Conservation (phyloP, 805 yeast species). For the Suhomyces tanzawaensis region DNA sequence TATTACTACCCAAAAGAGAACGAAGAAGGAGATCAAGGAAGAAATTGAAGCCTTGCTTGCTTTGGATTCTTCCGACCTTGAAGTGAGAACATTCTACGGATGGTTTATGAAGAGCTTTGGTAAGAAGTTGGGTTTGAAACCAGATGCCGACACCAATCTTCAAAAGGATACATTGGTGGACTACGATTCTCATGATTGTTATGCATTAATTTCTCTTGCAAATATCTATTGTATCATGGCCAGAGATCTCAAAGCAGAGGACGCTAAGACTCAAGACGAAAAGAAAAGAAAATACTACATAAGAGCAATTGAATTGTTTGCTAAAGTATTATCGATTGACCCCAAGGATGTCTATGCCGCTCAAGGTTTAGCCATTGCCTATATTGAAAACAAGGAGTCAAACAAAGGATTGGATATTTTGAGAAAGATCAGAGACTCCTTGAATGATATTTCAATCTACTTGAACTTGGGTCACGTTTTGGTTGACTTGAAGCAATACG, state of each 20-base stretch:
- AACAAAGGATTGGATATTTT: slow-evolving; percentile 81
- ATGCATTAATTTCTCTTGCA: slow-evolving; percentile 86
- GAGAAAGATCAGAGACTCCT: slow-evolving; percentile 84
- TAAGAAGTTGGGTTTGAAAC: slow-evolving; percentile 44
- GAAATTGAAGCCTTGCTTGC: slow-evolving; percentile 57
- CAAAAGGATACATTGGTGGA: slow-evolving; percentile 82
- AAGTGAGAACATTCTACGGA: slow-evolving; percentile 86
- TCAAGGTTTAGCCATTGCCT: slow-evolving; percentile 91
- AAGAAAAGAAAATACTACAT: slow-evolving; percentile 72
- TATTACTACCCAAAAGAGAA: slow-evolving; percentile 34
- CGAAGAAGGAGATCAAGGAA: slow-evolving; percentile 46
- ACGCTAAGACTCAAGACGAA: slow-evolving; percentile 34
- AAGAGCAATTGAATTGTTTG: slow-evolving; percentile 89
- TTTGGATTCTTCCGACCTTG: slow-evolving; percentile 60
- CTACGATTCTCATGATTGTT: slow-evolving; percentile 82
- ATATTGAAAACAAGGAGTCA: slow-evolving; percentile 78
- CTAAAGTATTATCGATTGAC: slow-evolving; percentile 83
- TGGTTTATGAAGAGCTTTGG: slow-evolving; percentile 76
- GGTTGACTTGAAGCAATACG: slow-evolving; percentile 74
- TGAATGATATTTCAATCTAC: slow-evolving; percentile 78
- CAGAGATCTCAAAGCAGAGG: slow-evolving; percentile 54
- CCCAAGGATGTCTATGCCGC: slow-evolving; percentile 91
- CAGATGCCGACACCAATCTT: slow-evolving; percentile 68
- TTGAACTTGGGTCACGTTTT: slow-evolving; percentile 87
- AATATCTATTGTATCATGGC: slow-evolving; percentile 83